Evolutionary conservation across 2,329 filamentous ascomycete genomes (phyloP), one percentile per base, ranked within the genome.

Genomic region (Helotiales sp.): DNA sequence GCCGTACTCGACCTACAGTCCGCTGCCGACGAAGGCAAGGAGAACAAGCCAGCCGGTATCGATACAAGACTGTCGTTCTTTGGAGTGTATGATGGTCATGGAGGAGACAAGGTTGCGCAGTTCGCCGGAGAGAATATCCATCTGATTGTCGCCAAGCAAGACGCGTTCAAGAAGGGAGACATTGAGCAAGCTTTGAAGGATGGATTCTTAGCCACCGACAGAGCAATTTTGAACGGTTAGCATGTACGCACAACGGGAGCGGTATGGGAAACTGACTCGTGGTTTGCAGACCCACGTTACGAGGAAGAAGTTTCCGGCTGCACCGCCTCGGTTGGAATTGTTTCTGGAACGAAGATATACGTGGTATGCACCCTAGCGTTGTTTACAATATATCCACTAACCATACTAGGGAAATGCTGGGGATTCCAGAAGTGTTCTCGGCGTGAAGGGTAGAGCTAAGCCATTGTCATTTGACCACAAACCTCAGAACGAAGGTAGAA

Each of bases 401-500:
- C 70, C 54, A 61, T 54, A 55, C 54, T 67, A 99, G 95, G 95
- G 91, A 70, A 99, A 99, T 74, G 91, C 95, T 63, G 95, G 95
- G 72, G 95, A 99, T 75, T 99, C 95, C 63, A 87, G 95, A 79
- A 91, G 89, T 71, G 95, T 99, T 25, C 78, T 99, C 65, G 95
- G 95, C 69, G 91, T 99, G 71, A 99, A 98, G 79, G 95, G 95
- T 65, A 86, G 95, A 69, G 95, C 95, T 66, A 99, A 98, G 79
- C 95, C 95, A 52, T 82, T 99, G 60, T 99, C 95, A n/a, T 96
- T 96, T 72, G 95, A 99, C 74, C 95, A 99, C 81, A 99, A 99
- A 79, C 95, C 95, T 40, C 93, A 97, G 75, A 97, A 98, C 68
- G 95, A 99, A 83, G 91, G 92, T 96, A 72, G 57, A 34, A 9